Base-by-base conservation (phyloP, 1,284 basidiomycete genomes). In the Boletus sp. region DNA sequence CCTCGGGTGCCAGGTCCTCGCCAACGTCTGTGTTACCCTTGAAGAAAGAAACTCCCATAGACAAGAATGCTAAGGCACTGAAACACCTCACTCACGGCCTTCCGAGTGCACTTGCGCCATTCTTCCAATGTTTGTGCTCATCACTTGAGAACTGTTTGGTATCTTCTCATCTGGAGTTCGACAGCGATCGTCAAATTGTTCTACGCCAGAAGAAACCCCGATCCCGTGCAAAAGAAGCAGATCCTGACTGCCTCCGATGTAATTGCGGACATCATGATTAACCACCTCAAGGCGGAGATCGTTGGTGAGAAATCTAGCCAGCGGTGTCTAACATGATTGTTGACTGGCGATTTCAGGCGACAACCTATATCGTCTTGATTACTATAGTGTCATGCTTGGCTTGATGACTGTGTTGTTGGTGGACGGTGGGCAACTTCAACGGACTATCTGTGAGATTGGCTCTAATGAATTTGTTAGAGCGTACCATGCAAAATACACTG, bases 131-230 rank as follows among this genome's bases (percentile, higher is more conserved):
- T 94, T 73, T 60, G 78, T 72, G 15, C 15, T 63, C 5, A 55
- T 49, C 37, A 20, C 24, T 16, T 37, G 43, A 42, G 18, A 33
- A 29, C n/a, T 27, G 15, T 46, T 47, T 55, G 13, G 36, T 55
- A 44, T 52, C 44, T 57, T 54, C 51, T 65, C 16, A 64, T 49
- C 27, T 37, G 41, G 46, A 44, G 20, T 58, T 50, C 27, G 41
- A 36, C 60, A 94, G 93, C 92, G 18, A 85, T 95, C 60, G 89
- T 95, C 61, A 92, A 94, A 71, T 80, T 97, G 70, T 89, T 98
- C 71, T 86, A 92, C 68, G 89, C 88, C 29, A 84, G 96, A 58
- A 84, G 89, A 33, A 89, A 82, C 65, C 82, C 86, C 16, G 96
- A 99, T 67, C 64, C 83, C 1, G 69, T 80, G 5, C 94, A 96